Evolutionary conservation across 2,329 filamentous ascomycete species (phyloP).

Genomic region (Aureobasidium subglaciale): DNA sequence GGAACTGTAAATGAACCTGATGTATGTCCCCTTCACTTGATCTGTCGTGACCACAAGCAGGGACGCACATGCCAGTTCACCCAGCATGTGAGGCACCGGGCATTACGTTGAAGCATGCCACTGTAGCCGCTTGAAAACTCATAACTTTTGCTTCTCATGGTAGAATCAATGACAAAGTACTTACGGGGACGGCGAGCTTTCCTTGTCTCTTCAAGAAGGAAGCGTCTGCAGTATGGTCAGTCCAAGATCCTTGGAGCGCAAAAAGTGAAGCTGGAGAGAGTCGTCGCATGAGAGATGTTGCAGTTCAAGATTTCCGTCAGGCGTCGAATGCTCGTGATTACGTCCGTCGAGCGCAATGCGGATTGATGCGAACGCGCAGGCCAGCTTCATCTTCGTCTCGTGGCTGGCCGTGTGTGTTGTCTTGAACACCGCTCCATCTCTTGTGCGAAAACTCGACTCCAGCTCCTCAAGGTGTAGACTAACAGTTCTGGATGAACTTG

Average conservation of each 20-base stretch:
- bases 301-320: neutral
- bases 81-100: too few relatives aligned
- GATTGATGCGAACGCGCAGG: neutral
- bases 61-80: too few relatives aligned
- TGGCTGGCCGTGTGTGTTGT: neutral
- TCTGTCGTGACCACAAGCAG: too few relatives aligned
- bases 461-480: neutral
- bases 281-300: neutral
- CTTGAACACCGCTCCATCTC: neutral
- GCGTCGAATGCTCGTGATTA: too few relatives aligned
- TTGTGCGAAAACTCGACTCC: conserved; percentile 7
- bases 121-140: too few relatives aligned
- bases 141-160: too few relatives aligned
- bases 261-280: neutral
- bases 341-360: neutral
- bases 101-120: too few relatives aligned
- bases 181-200: conserved; percentile 71
- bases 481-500: conserved; percentile 79
- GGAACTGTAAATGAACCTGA: too few relatives aligned
- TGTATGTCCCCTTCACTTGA: too few relatives aligned
- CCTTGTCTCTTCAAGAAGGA: conserved; percentile 91
- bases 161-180: too few relatives aligned
- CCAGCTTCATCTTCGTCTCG: too few relatives aligned
- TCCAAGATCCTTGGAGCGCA: neutral
- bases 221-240: conserved; percentile 36